Base-by-base conservation (phyloP, 306 rosid genomes). In the Psophocarpus tetragonolobus region DNA sequence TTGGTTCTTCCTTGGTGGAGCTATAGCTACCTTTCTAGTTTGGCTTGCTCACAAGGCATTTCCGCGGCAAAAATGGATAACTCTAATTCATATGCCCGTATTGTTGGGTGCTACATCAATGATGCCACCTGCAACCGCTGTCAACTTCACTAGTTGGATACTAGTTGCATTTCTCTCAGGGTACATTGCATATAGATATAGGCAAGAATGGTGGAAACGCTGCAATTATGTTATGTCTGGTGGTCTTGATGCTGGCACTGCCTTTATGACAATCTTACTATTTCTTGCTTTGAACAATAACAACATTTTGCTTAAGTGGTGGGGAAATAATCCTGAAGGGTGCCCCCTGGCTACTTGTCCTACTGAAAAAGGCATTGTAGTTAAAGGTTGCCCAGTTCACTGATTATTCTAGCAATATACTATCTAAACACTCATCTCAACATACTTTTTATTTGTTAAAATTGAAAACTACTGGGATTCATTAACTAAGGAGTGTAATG, bases 241-340 rank as follows among this genome's bases (percentile, higher is more conserved):
- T 4, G 95, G 93, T n/a, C 86, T 93, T 35, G 97, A 91, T 71
- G 97, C 98, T 2, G 98, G 97, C 84, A 91, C 93, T 14, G 91
- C 98, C 20, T 89, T 93, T 70, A 88, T 87, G 90, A 80, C 93
- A 8, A 74, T 93, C 80, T 64, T 91, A 33, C 23, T 89, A 29
- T 93, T 91, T 77, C 75, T 89, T 61, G 14, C 84, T 9, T 50
- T 91, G 77, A 88, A 88, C 48, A 50, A 86, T 20, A 74, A 7
- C 3, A 29, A 41, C 64, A 80, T 90, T 45, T 9, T 4, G 10
- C 51, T 90, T 45, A 1, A 57, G 1, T 93, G 98, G 95, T 93
- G 93, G 97, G 97, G 97, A 35, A 91, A 88, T 76, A 36, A 75
- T 14, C 48, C 39, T 0, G 93, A 93, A 51, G 87, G 88, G 14